Evolutionary conservation across 2,329 filamentous ascomycete species (phyloP).

Genomic region (Cladosporium phlei): DNA sequence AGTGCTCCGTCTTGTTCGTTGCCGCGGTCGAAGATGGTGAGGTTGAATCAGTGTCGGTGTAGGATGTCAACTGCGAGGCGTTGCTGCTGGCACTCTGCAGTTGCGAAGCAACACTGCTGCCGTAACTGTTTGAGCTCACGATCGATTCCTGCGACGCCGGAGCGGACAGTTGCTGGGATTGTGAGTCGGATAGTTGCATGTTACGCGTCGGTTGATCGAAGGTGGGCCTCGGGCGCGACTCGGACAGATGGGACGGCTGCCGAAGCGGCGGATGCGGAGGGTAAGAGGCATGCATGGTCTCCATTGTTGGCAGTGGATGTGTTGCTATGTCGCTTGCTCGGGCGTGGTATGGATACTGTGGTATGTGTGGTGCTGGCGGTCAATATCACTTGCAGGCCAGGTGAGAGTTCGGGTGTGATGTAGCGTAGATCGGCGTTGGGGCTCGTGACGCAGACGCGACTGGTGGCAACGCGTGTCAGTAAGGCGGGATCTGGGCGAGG

Average conservation of each 20-base stretch:
- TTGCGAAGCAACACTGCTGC: slow-evolving; percentile 19
- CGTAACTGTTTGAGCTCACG: slow-evolving; percentile 23
- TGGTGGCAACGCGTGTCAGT: too few relatives aligned
- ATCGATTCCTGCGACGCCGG: slow-evolving; percentile 30
- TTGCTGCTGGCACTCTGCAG: slow-evolving; percentile 25
- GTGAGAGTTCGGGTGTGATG: slow-evolving; percentile 9
- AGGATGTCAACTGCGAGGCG: slow-evolving; percentile 27
- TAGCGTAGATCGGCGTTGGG: too few relatives aligned
- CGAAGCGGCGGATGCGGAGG: slow-evolving; percentile 14
- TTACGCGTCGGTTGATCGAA: slow-evolving; percentile 24
- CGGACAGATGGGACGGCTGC: slow-evolving; percentile 4
- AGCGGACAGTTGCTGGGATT: slow-evolving; percentile 22
- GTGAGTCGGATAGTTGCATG: slow-evolving; percentile 16
- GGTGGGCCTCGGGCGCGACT: slow-evolving; percentile 10
- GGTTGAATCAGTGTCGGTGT: slow-evolving; percentile 30
- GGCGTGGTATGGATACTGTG: too few relatives aligned
- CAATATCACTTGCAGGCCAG: too few relatives aligned
- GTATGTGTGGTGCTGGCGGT: too few relatives aligned
- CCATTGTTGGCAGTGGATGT: slow-evolving; percentile 7
- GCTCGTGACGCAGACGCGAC: too few relatives aligned
- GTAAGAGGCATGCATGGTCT: slow-evolving; percentile 18
- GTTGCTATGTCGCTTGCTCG: too few relatives aligned
- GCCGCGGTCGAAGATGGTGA: slow-evolving; percentile 23
- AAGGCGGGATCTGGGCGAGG: too few relatives aligned
- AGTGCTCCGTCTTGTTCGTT: not conserved